phyloP scores from a whole-genome alignment of 2,329 filamentous ascomycete species.

The Fusarium coicis region DNA sequence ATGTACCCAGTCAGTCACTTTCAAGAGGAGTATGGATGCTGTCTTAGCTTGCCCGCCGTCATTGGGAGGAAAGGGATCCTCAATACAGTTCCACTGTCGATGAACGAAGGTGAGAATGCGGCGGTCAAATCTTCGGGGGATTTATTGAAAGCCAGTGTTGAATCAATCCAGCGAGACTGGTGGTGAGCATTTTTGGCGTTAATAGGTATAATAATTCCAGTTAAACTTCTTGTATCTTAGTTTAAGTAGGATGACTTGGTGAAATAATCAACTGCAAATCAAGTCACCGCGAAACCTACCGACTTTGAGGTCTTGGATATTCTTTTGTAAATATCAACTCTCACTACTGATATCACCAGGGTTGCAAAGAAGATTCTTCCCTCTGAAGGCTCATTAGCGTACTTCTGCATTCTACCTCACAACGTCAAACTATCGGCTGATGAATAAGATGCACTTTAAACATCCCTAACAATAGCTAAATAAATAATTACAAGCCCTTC shows the following conservation, averaged over 20 bases:
- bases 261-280: no score
- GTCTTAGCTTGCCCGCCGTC: constrained; percentile 61
- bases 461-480: neutral
- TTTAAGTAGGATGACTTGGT: no score
- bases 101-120: neutral
- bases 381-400: no score
- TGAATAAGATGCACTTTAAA: neutral
- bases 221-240: neutral
- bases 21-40: constrained; percentile 58
- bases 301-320: no score
- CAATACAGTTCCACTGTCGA: neutral
- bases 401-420: no score
- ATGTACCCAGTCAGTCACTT: constrained; percentile 61
- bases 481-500: neutral
- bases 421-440: neutral
- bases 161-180: neutral
- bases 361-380: no score
- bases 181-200: neutral
- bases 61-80: constrained; percentile 58
- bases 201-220: no score
- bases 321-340: no score
- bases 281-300: no score
- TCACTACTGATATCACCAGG: neutral
- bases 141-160: neutral
- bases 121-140: constrained; percentile 3